These are phyloP conservation scores for Rhytidiadelphus loreus DNA, from an alignment of 225 moss, liverwort and hornwort species.

Conservation along the genomic window DNA sequence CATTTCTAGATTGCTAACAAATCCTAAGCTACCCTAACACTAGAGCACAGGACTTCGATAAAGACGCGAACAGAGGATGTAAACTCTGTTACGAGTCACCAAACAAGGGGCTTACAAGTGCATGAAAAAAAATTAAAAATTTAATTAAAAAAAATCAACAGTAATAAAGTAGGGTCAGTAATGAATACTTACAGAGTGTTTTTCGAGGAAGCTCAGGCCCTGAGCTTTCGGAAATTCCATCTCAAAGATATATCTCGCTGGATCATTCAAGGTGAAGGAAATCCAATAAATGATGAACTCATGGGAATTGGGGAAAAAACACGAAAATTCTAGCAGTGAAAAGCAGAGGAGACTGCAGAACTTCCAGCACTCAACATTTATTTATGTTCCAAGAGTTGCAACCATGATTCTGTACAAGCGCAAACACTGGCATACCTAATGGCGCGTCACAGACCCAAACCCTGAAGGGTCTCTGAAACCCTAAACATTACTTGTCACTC, in stretches of 20 bases:
- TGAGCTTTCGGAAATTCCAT: not conserved
- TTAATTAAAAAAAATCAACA: not conserved
- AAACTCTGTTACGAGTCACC: not conserved
- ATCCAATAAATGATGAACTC: not conserved
- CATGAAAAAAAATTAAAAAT: not conserved
- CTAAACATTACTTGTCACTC: not conserved
- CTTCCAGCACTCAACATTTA: not conserved
- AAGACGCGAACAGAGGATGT: not conserved
- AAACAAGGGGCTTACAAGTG: not conserved
- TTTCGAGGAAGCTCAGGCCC: not conserved
- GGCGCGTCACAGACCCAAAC: not conserved
- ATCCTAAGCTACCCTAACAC: not conserved
- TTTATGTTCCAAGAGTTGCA: not conserved
- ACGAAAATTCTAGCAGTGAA: not conserved
- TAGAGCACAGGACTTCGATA: not conserved
- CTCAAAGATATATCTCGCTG: not conserved
- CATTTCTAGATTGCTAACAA: not conserved
- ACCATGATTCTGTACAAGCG: not conserved
- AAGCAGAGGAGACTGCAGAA: not conserved
- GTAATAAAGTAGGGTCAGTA: not conserved
- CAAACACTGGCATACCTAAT: not conserved
- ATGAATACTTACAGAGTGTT: not conserved
- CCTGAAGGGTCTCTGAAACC: slow-evolving; percentile 6
- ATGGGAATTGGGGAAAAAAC: not conserved
- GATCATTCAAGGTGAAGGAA: not conserved